Evolutionary conservation across 78 protist species (phyloP).

Genomic region (Dictyostelium discoideum): dicty_2.7 NC_007090.3:2388001-2388500

Average conservation of each 20-base stretch:
- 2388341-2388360: no score
- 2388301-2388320: background rate
- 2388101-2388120: background rate
- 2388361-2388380: background rate
- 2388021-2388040: background rate
- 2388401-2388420: background rate
- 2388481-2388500: no score
- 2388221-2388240: background rate
- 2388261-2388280: background rate
- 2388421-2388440: background rate
- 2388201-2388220: no score
- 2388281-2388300: background rate
- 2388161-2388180: background rate
- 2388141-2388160: background rate
- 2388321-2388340: background rate
- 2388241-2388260: background rate
- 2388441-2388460: background rate
- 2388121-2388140: background rate
- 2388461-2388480: no score
- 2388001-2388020: background rate
- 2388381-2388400: background rate
- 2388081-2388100: background rate
- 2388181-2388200: no score
- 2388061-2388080: background rate
- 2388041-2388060: no score